These are phyloP conservation scores for Populus davidiana DNA, from an alignment of 345 rosid species.

Conservation along the genomic window DNA sequence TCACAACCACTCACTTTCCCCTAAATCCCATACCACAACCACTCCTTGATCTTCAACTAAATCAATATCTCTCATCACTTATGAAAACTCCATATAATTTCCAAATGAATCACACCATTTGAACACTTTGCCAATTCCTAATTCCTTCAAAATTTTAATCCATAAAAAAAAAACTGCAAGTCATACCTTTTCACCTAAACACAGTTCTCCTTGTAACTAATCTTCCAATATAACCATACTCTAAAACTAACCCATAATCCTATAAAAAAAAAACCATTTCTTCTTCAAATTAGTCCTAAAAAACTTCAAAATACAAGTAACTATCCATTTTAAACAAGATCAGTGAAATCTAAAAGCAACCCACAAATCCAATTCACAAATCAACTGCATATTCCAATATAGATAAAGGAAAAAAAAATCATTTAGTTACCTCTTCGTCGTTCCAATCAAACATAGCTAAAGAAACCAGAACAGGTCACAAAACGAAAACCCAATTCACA, in stretches of 20 bases:
- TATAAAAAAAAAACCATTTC: background rate
- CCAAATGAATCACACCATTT: background rate
- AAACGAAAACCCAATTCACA: conserved; percentile 27
- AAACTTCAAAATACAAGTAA: background rate
- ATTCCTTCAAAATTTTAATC: background rate
- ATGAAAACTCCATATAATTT: background rate
- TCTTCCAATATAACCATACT: background rate
- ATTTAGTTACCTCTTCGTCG: conserved; percentile 81
- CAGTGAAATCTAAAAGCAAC: background rate
- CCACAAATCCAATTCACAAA: background rate
- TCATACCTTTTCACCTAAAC: background rate
- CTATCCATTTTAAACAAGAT: background rate
- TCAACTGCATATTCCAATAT: background rate
- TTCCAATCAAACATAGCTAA: conserved; percentile 96
- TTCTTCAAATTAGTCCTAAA: background rate
- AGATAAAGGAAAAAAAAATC: background rate
- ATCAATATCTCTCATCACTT: background rate
- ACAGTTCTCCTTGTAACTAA: background rate
- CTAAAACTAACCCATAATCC: background rate
- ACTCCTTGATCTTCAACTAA: background rate
- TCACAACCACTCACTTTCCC: background rate
- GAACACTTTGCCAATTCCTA: background rate
- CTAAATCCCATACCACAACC: background rate
- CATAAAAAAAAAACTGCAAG: background rate
- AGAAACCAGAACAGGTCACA: conserved; percentile 27